A percentile compares a stretch with the other conserved stretches of the same genome.
phyloP scores from a whole-genome alignment of 257 asterid species.

The Nicotiana knightiana region DNA sequence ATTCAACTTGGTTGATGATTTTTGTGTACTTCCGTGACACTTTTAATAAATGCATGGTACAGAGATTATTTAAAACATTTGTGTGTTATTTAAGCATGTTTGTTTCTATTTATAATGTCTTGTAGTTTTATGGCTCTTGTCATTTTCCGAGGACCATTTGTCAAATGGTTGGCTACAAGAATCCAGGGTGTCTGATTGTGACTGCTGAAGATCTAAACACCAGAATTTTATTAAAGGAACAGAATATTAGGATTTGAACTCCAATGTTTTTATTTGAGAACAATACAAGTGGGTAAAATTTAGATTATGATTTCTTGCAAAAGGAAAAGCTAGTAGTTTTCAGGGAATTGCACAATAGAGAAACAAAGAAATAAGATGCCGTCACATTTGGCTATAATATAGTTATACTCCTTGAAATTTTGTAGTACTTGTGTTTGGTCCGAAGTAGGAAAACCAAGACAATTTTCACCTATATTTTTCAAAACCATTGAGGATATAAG shows the following conservation, averaged over 20 bases:
- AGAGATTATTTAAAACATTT: background rate
- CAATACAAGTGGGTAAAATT: too few species aligned
- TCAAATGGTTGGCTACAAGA: conserved; percentile 10
- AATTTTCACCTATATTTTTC: too few species aligned
- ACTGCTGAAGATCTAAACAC: conserved; percentile 7
- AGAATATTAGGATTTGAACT: background rate
- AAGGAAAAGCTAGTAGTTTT: too few species aligned
- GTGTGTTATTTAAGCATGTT: conserved; percentile 20
- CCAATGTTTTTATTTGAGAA: too few species aligned
- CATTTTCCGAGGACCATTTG: conserved; percentile 11
- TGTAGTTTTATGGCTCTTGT: conserved; percentile 7
- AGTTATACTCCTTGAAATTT: too few species aligned
- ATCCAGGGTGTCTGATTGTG: conserved; percentile 17
- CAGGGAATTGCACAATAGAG: too few species aligned
- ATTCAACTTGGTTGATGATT: conserved; percentile 16
- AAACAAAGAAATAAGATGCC: too few species aligned
- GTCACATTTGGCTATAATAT: too few species aligned
- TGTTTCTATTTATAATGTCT: conserved; percentile 1
- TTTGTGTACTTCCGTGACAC: conserved; percentile 12
- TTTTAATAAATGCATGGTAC: conserved; percentile 18
- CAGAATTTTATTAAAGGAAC: background rate
- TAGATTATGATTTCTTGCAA: too few species aligned
- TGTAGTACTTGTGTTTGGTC: too few species aligned
- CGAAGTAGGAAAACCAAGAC: too few species aligned
- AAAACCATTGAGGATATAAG: too few species aligned